Percentiles rank a stretch among this genome's conserved stretches.
Evolutionary conservation across 495 filamentous ascomycete genomes (phyloP).

Genomic region (Echria macrotheca): DNA sequence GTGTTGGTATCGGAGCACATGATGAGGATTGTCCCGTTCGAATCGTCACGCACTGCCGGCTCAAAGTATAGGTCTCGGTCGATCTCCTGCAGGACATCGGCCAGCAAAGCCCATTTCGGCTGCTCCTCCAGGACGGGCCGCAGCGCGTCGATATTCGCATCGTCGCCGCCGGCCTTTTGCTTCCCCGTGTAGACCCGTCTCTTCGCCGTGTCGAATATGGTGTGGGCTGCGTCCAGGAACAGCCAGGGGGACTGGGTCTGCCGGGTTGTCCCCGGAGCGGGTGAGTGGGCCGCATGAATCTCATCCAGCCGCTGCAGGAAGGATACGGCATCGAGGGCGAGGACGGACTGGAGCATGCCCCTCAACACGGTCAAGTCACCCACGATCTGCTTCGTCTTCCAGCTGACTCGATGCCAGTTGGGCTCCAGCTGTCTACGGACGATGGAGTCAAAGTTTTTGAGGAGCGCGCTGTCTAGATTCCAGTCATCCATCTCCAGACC

Average conservation of each 20-base stretch:
- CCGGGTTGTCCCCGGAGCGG: constrained; percentile 78
- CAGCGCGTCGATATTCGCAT: constrained; percentile 59
- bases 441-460: constrained; percentile 85
- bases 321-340: constrained; percentile 84
- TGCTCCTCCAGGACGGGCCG: constrained; percentile 87
- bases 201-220: constrained; percentile 87
- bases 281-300: constrained; percentile 83
- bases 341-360: constrained; percentile 75
- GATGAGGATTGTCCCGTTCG: constrained; percentile 83
- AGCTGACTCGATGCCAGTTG: constrained; percentile 95
- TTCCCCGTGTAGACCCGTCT: constrained; percentile 71
- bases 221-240: constrained; percentile 91
- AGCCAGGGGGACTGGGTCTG: constrained; percentile 94
- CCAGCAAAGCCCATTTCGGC: constrained; percentile 86
- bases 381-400: constrained; percentile 90
- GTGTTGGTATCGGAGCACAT: constrained; percentile 92
- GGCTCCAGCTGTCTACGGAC: constrained; percentile 88
- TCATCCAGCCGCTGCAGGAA: constrained; percentile 93
- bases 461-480: constrained; percentile 91
- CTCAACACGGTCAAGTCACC: constrained; percentile 80
- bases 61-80: constrained; percentile 87
- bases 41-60: constrained; percentile 67
- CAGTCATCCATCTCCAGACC: constrained; percentile 96
- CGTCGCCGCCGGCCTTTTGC: constrained; percentile 34
- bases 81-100: constrained; percentile 87